Evolutionary conservation across 371 early-diverging fungal species (phyloP).

Genomic region (Caulochytrium protostelioides): DNA sequence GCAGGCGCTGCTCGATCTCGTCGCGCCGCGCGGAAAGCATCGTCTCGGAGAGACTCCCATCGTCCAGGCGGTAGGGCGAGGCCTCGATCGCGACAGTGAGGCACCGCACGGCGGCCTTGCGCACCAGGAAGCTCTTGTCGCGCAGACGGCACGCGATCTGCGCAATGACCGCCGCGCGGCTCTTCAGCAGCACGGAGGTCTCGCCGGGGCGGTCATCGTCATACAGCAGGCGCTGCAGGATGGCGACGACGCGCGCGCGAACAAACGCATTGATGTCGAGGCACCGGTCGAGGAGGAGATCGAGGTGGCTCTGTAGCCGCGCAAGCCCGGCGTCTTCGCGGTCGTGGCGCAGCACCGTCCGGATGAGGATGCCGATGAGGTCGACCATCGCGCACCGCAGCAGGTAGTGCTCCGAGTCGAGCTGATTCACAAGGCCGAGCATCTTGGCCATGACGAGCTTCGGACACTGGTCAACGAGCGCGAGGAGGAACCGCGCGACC

Average conservation of each 20-base stretch:
- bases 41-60: conserved; percentile 46
- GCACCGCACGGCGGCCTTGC: conserved; percentile 67
- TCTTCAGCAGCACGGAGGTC: conserved; percentile 17
- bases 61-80: conserved; percentile 66
- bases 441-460: too few species aligned
- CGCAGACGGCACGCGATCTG: conserved; percentile 53
- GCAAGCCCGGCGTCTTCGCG: conserved; percentile 33
- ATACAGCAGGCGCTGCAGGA: too few species aligned
- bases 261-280: conserved; percentile 58
- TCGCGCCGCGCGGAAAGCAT: too few species aligned
- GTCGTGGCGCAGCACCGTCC: conserved; percentile 37
- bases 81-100: conserved; percentile 53
- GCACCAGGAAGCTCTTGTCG: conserved; percentile 71
- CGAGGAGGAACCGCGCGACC: too few species aligned
- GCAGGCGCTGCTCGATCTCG: conserved; percentile 32
- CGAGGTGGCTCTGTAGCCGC: conserved; percentile 49
- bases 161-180: conserved; percentile 41
- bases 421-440: too few species aligned
- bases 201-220: conserved; percentile 31
- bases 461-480: too few species aligned
- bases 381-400: conserved; percentile 72
- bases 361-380: conserved; percentile 56
- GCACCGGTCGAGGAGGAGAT: conserved; percentile 72
- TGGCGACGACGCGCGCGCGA: conserved; percentile 68
- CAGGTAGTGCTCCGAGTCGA: too few species aligned